These are phyloP conservation scores for Sugiyamaella grinbergsii DNA, from an alignment of 1,139 yeast genomes.

Conservation along the genomic window DNA sequence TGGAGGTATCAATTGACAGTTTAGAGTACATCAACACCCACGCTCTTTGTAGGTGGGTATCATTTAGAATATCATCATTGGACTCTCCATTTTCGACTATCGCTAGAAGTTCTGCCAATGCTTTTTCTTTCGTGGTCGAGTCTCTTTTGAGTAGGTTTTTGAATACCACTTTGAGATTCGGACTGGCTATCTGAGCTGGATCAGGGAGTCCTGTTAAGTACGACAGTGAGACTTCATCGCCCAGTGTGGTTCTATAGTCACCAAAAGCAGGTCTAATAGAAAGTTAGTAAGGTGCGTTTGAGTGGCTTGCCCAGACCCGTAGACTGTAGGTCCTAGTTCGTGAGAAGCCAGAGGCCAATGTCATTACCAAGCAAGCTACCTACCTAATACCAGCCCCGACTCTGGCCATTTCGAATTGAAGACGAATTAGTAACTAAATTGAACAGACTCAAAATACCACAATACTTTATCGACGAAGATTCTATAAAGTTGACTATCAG, in stretches of 20 bases:
- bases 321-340: too few relatives aligned
- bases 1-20: conserved; percentile 68
- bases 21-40: conserved; percentile 88
- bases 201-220: conserved; percentile 82
- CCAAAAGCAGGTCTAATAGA: conserved; percentile 17
- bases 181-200: conserved; percentile 55
- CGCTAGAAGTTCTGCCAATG: conserved; percentile 58
- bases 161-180: conserved; percentile 66
- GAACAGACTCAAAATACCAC: too few relatives aligned
- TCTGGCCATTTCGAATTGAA: conserved; percentile 2
- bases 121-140: conserved; percentile 80
- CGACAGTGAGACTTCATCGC: conserved; percentile 69
- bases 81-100: conserved; percentile 23
- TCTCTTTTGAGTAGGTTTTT: conserved; percentile 78
- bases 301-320: too few relatives aligned
- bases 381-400: conserved; percentile 3
- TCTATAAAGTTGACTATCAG: too few relatives aligned
- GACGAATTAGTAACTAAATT: too few relatives aligned
- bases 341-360: not conserved
- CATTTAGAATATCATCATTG: conserved; percentile 24
- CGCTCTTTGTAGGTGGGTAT: conserved; percentile 56
- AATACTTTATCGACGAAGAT: too few relatives aligned
- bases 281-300: not conserved
- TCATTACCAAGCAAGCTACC: not conserved
- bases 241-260: conserved; percentile 37